Conservation (phyloP, 1,284 basidiomycete genomes). For the Flammula alnicola region DNA sequence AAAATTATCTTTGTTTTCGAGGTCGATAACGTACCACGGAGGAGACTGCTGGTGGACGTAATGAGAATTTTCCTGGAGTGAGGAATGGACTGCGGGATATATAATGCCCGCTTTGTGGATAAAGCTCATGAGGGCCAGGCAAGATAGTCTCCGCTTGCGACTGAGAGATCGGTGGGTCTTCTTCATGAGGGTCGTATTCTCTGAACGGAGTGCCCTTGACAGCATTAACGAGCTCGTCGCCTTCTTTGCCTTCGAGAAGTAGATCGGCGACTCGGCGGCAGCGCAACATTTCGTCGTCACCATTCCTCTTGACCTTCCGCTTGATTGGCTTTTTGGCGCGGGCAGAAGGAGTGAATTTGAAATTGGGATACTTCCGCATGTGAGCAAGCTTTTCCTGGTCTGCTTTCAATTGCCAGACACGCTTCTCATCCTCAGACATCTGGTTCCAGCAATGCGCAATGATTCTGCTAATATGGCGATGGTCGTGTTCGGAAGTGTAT, state of each 20-base stretch:
- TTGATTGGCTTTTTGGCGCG: constrained; percentile 48
- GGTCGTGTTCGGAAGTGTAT: constrained; percentile 51
- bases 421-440: constrained; percentile 50
- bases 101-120: too few species aligned
- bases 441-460: constrained; percentile 58
- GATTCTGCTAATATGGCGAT: constrained; percentile 63
- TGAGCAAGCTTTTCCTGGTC: constrained; percentile 64
- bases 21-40: too few species aligned
- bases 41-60: too few species aligned
- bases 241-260: constrained; percentile 55
- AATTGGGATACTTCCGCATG: constrained; percentile 55
- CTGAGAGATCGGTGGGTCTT: too few species aligned
- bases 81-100: too few species aligned
- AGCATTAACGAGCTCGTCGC: constrained; percentile 52
- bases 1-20: too few species aligned
- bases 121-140: too few species aligned
- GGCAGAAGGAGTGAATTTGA: constrained; percentile 54
- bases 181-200: neutral
- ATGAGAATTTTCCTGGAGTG: too few species aligned
- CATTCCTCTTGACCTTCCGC: constrained; percentile 58
- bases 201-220: constrained; percentile 30
- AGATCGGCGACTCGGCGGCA: constrained; percentile 59
- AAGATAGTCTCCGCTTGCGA: too few species aligned
- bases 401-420: constrained; percentile 56
- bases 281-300: constrained; percentile 49